These are phyloP conservation scores for Colletotrichum sp. DNA, from an alignment of 2,329 filamentous ascomycete species.

Conservation along the genomic window DNA sequence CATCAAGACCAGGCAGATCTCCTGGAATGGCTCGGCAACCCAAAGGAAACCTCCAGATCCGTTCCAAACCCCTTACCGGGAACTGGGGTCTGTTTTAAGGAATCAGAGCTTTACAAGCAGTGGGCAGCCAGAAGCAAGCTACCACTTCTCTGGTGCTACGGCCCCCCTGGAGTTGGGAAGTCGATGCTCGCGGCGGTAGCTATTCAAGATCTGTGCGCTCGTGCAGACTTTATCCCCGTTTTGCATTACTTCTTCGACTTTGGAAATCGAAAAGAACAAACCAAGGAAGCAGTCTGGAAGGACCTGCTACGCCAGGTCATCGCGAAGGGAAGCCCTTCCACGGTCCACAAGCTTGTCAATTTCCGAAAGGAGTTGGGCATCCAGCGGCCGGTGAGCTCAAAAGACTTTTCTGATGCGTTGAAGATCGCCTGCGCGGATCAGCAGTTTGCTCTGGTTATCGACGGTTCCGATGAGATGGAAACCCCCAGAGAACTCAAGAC, in stretches of 20 bases:
- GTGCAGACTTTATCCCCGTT: fast-evolving
- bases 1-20: background rate
- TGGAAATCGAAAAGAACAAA: background rate
- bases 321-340: fast-evolving
- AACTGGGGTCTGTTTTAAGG: background rate
- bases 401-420: background rate
- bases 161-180: background rate
- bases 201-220: fast-evolving
- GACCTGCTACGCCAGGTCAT: background rate
- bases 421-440: background rate
- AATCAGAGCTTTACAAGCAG: background rate
- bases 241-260: background rate
- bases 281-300: fast-evolving
- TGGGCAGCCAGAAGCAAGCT: background rate
- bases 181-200: background rate
- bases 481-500: background rate
- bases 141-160: background rate
- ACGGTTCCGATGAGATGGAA: background rate
- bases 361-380: background rate
- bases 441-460: background rate
- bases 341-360: background rate
- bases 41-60: background rate
- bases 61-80: fast-evolving
- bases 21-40: background rate
- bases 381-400: fast-evolving